These are phyloP conservation scores for Fomes fomentarius DNA, from an alignment of 1,284 basidiomycete genomes.

Conservation along the genomic window DNA sequence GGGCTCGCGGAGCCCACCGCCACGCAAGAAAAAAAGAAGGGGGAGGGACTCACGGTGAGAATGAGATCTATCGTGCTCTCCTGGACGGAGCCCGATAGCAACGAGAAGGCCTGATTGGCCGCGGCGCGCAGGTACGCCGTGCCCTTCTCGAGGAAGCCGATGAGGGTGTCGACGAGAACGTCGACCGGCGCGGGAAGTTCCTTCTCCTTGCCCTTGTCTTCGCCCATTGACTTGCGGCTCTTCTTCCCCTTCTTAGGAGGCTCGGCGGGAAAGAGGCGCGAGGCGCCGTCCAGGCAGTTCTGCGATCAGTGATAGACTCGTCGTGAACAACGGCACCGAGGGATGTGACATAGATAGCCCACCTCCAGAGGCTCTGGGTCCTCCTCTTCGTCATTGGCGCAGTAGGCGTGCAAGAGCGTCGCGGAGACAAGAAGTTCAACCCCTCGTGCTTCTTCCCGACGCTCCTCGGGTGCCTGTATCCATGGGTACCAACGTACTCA, in stretches of 20 bases:
- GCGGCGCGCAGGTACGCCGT: constrained; percentile 83
- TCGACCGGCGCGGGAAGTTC: constrained; percentile 71
- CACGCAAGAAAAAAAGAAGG: not conserved
- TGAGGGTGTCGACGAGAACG: constrained; percentile 84
- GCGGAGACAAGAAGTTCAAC: constrained; percentile 73
- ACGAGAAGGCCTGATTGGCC: constrained; percentile 82
- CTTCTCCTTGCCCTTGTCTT: constrained; percentile 35
- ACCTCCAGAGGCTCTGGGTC: constrained; percentile 69
- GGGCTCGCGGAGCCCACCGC: no score
- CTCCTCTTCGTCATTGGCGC: constrained; percentile 50
- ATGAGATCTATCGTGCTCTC: constrained; percentile 84
- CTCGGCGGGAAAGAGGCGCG: constrained; percentile 49
- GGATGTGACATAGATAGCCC: not conserved
- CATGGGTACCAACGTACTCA: not conserved
- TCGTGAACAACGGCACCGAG: constrained; percentile 10
- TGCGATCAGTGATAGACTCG: constrained; percentile 17
- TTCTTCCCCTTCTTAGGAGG: constrained; percentile 47
- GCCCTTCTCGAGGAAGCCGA: constrained; percentile 87
- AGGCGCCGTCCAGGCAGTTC: constrained; percentile 50
- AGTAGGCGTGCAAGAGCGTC: constrained; percentile 72
- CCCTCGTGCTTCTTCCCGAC: constrained; percentile 62
- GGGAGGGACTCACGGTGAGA: constrained; percentile 64
- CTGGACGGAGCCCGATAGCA: constrained; percentile 72
- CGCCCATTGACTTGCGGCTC: constrained; percentile 41
- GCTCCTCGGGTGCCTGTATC: constrained; percentile 47